These are phyloP conservation scores for Scheffersomyces quercinus DNA, from an alignment of 1,139 yeast species.

Conservation along the genomic window DNA sequence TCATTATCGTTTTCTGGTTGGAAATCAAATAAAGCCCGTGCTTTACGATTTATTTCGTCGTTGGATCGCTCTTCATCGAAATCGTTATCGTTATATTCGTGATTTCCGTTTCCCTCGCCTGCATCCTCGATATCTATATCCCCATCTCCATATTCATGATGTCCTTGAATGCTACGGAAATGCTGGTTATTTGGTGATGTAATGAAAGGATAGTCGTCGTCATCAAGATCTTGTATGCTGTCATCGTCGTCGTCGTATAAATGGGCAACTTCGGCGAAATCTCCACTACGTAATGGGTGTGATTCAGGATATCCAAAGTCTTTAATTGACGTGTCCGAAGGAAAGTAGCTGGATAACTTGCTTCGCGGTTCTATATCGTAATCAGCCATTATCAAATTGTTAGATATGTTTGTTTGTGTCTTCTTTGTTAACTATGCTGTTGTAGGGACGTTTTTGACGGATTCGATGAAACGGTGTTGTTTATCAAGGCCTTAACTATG, in stretches of 20 bases:
- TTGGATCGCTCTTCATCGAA: constrained; percentile 11
- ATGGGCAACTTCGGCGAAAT: constrained; percentile 16
- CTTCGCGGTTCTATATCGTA: too few species aligned
- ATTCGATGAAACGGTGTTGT: too few species aligned
- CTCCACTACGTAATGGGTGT: constrained; percentile 69
- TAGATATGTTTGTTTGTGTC: too few species aligned
- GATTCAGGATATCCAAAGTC: constrained; percentile 76
- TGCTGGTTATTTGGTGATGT: constrained; percentile 10
- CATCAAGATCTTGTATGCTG: constrained; percentile 8
- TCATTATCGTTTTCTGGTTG: constrained; percentile 94
- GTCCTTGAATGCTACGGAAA: constrained; percentile 1
- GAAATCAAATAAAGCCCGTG: constrained; percentile 87
- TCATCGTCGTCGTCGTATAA: constrained; percentile 19
- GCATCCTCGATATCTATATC: constrained; percentile 5
- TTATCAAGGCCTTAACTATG: too few species aligned
- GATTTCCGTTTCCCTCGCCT: constrained; percentile 3
- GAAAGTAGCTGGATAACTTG: constrained; percentile 9
- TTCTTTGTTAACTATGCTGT: too few species aligned
- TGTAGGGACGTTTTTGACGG: too few species aligned
- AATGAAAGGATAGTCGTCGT: constrained; percentile 3
- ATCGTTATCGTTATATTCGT: constrained; percentile 3
- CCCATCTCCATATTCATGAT: constrained; percentile 7
- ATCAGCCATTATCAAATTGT: too few species aligned
- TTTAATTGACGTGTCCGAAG: constrained; percentile 49
- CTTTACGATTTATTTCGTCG: constrained; percentile 54